A percentile compares a stretch with the other conserved stretches of the same genome.
Conservation (phyloP, 768 basidiomycete species). For the Lentinula detonsa region DNA sequence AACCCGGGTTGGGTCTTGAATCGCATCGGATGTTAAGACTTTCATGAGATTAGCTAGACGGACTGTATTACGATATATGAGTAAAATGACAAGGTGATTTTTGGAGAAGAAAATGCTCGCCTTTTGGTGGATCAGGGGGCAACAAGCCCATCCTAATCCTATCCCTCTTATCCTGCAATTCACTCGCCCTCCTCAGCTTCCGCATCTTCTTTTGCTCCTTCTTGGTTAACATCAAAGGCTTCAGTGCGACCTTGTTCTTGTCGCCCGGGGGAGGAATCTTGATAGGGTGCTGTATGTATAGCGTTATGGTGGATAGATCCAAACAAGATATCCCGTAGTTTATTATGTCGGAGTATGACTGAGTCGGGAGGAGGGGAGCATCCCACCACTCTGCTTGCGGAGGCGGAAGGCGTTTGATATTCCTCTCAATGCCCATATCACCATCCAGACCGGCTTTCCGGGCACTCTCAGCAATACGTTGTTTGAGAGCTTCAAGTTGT, state of each 20-base stretch:
- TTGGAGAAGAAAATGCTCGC: conserved; percentile 28
- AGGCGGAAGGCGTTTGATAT: conserved; percentile 81
- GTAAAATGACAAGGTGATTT: background rate
- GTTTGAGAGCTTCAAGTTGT: conserved; percentile 87
- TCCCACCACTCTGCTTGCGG: conserved; percentile 99
- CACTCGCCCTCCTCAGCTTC: conserved; percentile 80
- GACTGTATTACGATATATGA: conserved; percentile 39
- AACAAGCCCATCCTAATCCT: conserved; percentile 93
- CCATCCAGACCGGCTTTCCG: conserved; percentile 90
- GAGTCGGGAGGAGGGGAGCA: conserved; percentile 71
- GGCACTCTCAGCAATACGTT: conserved; percentile 88
- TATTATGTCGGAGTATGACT: conserved; percentile 71
- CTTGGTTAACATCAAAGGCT: conserved; percentile 88
- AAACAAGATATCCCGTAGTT: conserved; percentile 20
- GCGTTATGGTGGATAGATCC: conserved; percentile 63
- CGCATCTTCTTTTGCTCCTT: conserved; percentile 99
- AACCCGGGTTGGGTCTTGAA: conserved; percentile 96
- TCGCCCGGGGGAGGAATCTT: conserved; percentile 90
- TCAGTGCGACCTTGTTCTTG: conserved; percentile 70
- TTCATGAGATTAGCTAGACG: conserved; percentile 96
- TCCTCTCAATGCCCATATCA: conserved; percentile 90
- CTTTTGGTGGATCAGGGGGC: conserved; percentile 94
- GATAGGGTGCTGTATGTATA: conserved; percentile 96
- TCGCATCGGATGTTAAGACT: conserved; percentile 92
- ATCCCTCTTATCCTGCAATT: conserved; percentile 91